These are phyloP conservation scores for Calonectria multiphialidica DNA, from an alignment of 2,329 filamentous ascomycete genomes.

Conservation along the genomic window DNA sequence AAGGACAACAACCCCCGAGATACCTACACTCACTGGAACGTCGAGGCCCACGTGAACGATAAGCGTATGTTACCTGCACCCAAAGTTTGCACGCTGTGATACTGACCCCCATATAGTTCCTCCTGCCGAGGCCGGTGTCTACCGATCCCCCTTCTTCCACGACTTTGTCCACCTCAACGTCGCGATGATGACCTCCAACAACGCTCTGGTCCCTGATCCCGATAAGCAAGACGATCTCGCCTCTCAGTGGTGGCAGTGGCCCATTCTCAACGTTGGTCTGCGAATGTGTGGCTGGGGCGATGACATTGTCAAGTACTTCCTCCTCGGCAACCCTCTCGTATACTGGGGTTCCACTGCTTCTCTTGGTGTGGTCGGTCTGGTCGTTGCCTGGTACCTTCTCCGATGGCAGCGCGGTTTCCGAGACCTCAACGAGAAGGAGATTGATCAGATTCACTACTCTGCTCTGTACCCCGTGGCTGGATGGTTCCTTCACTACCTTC, in stretches of 20 bases:
- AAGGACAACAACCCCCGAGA: slow-evolving; percentile 94
- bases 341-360: slow-evolving; percentile 94
- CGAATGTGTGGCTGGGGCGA: slow-evolving; percentile 99
- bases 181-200: slow-evolving; percentile 99
- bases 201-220: slow-evolving; percentile 95
- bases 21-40: slow-evolving; percentile 98
- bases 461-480: slow-evolving; percentile 92
- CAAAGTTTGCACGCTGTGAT: neutral
- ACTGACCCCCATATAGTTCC: slow-evolving; percentile 73
- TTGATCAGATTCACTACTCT: slow-evolving; percentile 95
- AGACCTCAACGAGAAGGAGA: slow-evolving; percentile 82
- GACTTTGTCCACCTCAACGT: slow-evolving; percentile 99
- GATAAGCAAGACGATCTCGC: slow-evolving; percentile 99
- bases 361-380: slow-evolving; percentile 77
- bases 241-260: slow-evolving; percentile 99
- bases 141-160: slow-evolving; percentile 96
- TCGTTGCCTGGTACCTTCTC: slow-evolving; percentile 87
- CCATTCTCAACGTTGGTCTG: slow-evolving; percentile 91
- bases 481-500: slow-evolving; percentile 96
- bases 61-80: slow-evolving; percentile 74
- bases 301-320: slow-evolving; percentile 95
- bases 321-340: slow-evolving; percentile 94
- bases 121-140: slow-evolving; percentile 87
- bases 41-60: slow-evolving; percentile 94
- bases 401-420: slow-evolving; percentile 96